phyloP scores from a whole-genome alignment of 495 filamentous ascomycete genomes.

The Xylaria flabelliformis region DNA sequence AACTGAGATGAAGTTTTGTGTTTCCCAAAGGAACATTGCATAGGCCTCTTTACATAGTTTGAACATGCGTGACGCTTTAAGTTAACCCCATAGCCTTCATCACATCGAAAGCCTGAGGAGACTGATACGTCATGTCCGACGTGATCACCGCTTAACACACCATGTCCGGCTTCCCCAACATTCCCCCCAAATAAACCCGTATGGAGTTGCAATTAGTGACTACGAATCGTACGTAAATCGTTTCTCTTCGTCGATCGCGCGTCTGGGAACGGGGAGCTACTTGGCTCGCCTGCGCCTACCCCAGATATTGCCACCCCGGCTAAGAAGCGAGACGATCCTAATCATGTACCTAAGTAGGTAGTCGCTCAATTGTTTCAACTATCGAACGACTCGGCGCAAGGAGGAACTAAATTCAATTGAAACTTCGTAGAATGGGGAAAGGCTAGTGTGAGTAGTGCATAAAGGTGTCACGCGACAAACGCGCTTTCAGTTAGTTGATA shows the following conservation, averaged over 20 bases:
- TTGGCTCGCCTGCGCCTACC: conserved; percentile 6
- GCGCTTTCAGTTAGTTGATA: conserved; percentile 21
- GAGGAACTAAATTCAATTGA: not conserved
- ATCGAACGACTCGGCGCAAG: conserved; percentile 8
- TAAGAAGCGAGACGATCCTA: conserved; percentile 3
- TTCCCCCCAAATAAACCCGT: not conserved
- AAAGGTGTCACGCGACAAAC: conserved; percentile 17
- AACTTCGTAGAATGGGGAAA: conserved; percentile 14
- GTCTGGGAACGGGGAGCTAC: conserved; percentile 12
- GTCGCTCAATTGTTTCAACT: not conserved
- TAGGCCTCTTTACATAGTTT: not conserved
- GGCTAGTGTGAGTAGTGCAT: conserved; percentile 14
- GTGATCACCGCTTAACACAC: conserved; percentile 6
- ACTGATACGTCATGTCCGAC: conserved; percentile 3
- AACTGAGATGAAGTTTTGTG: conserved; percentile 4
- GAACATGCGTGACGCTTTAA: not conserved
- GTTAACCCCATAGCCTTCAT: not conserved
- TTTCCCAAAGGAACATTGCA: conserved; percentile 6
- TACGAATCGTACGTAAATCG: not conserved
- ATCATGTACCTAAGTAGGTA: not conserved
- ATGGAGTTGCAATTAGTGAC: not conserved
- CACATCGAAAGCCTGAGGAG: not conserved
- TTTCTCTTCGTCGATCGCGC: conserved; percentile 11
- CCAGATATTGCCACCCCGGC: conserved; percentile 12
- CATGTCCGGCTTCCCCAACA: conserved; percentile 5